Evolutionary conservation across 2,329 filamentous ascomycete species (phyloP).

Genomic region (Cephalotrichum gorgonifer): DNA sequence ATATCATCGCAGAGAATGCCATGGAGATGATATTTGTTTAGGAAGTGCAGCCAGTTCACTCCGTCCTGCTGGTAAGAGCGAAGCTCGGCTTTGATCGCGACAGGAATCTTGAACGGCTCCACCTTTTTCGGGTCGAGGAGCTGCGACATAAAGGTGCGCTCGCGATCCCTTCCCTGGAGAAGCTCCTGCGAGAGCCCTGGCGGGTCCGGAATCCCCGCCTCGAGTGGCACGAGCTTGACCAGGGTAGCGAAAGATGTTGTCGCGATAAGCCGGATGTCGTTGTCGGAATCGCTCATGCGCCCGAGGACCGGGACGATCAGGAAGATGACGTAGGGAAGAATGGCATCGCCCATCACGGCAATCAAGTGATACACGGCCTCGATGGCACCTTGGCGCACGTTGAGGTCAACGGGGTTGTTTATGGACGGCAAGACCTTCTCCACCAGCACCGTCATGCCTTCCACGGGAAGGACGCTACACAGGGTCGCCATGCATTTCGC

Average conservation of each 20-base stretch:
- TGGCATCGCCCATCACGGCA: conserved; percentile 93
- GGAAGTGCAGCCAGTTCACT: conserved; percentile 96
- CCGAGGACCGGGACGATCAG: conserved; percentile 93
- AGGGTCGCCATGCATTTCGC: conserved; percentile 96
- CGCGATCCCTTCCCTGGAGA: conserved; percentile 80
- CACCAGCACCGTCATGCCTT: conserved; percentile 92
- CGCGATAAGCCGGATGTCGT: conserved; percentile 85
- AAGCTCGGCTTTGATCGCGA: conserved; percentile 92
- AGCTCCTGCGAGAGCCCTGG: conserved; percentile 84
- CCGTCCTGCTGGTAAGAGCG: conserved; percentile 97
- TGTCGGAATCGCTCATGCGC: conserved; percentile 96
- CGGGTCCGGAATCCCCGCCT: conserved; percentile 94
- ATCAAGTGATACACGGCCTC: conserved; percentile 96
- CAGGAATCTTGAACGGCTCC: conserved; percentile 84
- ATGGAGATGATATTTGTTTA: conserved; percentile 96
- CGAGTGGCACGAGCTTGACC: conserved; percentile 91
- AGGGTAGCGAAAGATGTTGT: conserved; percentile 96
- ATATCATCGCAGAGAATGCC: conserved; percentile 98
- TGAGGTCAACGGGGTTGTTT: conserved; percentile 79
- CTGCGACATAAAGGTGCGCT: conserved; percentile 93
- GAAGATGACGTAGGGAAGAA: conserved; percentile 97
- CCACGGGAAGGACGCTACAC: conserved; percentile 90
- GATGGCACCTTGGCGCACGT: conserved; percentile 84
- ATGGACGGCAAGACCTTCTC: conserved; percentile 88
- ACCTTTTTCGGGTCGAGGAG: conserved; percentile 96